Evolutionary conservation across 2,329 filamentous ascomycete species (phyloP).

Genomic region (Cytospora chrysosperma): DNA sequence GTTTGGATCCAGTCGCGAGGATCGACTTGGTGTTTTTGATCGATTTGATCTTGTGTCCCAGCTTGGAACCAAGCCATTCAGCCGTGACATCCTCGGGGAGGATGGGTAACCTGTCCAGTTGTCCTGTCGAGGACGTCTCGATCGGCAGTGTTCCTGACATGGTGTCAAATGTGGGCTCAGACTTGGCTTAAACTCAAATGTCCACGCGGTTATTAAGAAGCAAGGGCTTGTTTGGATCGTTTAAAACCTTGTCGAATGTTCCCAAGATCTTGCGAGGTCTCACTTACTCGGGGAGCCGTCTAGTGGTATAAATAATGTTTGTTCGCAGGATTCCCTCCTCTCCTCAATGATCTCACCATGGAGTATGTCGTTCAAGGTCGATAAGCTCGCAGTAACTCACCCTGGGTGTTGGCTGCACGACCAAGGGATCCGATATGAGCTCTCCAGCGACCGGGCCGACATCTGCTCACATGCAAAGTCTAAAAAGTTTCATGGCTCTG

Average conservation of each 20-base stretch:
- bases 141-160: neutral
- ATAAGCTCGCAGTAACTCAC: neutral
- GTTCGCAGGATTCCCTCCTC: no score
- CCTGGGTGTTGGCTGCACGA: neutral
- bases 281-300: no score
- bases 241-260: no score
- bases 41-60: constrained; percentile 31
- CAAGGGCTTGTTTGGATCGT: no score
- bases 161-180: neutral
- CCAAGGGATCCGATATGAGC: neutral
- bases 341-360: neutral
- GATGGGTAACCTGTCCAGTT: constrained; percentile 26
- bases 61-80: constrained; percentile 30
- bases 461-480: neutral
- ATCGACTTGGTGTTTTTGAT: constrained; percentile 27
- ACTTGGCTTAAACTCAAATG: neutral
- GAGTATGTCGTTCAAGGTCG: neutral
- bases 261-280: no score
- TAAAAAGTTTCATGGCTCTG: neutral
- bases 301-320: no score
- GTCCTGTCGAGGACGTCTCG: neutral
- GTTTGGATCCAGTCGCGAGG: constrained; percentile 32
- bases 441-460: neutral
- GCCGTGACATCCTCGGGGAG: constrained; percentile 30
- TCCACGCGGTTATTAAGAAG: no score